These are phyloP conservation scores for Cutaneotrichosporon sp. DNA, from an alignment of 1,284 basidiomycete genomes.

Conservation along the genomic window DNA sequence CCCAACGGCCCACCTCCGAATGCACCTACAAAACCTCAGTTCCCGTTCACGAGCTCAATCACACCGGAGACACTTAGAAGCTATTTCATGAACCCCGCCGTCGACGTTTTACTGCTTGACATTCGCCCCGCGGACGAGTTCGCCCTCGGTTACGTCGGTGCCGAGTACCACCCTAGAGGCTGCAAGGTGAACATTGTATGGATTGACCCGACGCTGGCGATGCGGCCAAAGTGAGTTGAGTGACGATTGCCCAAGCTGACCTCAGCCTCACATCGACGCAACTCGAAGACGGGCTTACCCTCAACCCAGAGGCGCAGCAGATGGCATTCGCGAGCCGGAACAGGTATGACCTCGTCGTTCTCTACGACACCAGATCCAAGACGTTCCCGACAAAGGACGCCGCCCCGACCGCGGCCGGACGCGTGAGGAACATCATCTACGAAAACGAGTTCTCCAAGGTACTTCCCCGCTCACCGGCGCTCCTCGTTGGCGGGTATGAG, in stretches of 20 bases:
- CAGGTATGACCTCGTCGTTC: slow-evolving; percentile 82
- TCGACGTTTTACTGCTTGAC: slow-evolving; percentile 75
- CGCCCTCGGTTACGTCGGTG: slow-evolving; percentile 65
- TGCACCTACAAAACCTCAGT: slow-evolving; percentile 42
- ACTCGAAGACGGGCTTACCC: slow-evolving; percentile 70
- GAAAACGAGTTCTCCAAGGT: slow-evolving; percentile 67
- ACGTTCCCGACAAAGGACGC: slow-evolving; percentile 52
- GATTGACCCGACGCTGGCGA: slow-evolving; percentile 74
- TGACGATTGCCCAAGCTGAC: not conserved
- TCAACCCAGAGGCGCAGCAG: slow-evolving; percentile 67
- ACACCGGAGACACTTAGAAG: slow-evolving; percentile 59
- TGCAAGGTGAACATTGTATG: slow-evolving; percentile 61
- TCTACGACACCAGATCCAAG: slow-evolving; percentile 73
- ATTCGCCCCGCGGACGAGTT: slow-evolving; percentile 73
- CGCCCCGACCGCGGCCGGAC: slow-evolving; percentile 55
- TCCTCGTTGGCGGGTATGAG: slow-evolving; percentile 79
- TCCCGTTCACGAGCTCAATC: slow-evolving; percentile 58
- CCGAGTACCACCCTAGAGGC: slow-evolving; percentile 46
- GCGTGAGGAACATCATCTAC: slow-evolving; percentile 64
- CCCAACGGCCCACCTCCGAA: not conserved
- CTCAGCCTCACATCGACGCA: slow-evolving; percentile 60
- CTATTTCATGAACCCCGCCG: slow-evolving; percentile 56
- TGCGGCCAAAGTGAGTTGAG: slow-evolving; percentile 61
- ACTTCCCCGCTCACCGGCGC: slow-evolving; percentile 70
- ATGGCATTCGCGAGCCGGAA: slow-evolving; percentile 71